Percentiles rank a stretch among this genome's conserved stretches.
Evolutionary conservation across 148 eudicot species (phyloP).

Genomic region (Rhododendron mucronatum): DNA sequence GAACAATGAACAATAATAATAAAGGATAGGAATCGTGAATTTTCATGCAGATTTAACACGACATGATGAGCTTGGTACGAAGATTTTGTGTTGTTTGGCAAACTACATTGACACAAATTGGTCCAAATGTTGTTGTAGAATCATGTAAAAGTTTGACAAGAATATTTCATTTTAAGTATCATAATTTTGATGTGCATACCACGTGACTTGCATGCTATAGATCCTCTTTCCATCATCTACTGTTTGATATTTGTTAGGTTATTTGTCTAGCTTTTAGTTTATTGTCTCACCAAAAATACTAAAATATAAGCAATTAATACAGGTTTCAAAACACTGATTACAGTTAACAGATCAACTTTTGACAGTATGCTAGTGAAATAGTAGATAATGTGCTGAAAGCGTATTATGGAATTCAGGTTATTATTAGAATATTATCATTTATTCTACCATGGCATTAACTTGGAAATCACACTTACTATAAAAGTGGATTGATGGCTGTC

Average conservation of each 20-base stretch:
- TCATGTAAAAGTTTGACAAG: background rate
- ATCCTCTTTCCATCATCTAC: background rate
- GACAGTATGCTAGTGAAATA: background rate
- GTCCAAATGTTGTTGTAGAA: background rate
- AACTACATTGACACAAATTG: background rate
- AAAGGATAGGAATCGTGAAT: background rate
- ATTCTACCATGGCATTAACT: background rate
- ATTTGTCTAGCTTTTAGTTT: background rate
- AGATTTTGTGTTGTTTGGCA: background rate
- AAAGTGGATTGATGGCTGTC: background rate
- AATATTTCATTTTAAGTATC: background rate
- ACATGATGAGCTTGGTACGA: background rate
- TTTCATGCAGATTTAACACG: background rate
- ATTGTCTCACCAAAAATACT: background rate
- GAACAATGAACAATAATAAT: background rate
- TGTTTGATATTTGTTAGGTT: background rate
- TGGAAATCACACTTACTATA: background rate
- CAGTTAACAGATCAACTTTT: background rate
- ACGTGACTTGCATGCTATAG: background rate
- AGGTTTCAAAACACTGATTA: background rate
- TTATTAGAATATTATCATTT: background rate
- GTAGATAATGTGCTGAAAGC: background rate
- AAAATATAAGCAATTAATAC: background rate
- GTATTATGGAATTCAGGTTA: background rate
- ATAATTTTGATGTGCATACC: background rate